Conservation (phyloP, 2,329 filamentous ascomycete species). For the Penicillium thymicola region DNA sequence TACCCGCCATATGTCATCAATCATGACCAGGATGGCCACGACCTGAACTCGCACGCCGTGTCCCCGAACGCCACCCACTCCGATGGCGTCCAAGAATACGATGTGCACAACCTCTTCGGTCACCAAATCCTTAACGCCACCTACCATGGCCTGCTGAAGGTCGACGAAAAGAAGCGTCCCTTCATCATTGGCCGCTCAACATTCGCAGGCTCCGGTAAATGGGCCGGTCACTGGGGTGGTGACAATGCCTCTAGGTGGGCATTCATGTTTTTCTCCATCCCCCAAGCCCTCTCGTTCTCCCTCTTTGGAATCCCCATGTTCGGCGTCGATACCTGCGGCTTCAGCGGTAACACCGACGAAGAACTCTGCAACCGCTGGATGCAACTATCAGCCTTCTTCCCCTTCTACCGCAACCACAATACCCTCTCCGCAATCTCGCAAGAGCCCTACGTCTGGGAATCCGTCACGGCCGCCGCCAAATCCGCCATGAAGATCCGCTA, state of each 20-base stretch:
- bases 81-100: slow-evolving; percentile 72
- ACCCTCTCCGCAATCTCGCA: slow-evolving; percentile 58
- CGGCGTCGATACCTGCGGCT: slow-evolving; percentile 67
- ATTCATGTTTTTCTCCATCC: slow-evolving; percentile 73
- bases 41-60: slow-evolving; percentile 69
- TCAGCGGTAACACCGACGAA: slow-evolving; percentile 63
- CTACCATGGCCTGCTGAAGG: slow-evolving; percentile 63
- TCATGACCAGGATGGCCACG: slow-evolving; percentile 61
- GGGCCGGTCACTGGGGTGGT: slow-evolving; percentile 78
- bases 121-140: slow-evolving; percentile 74
- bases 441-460: slow-evolving; percentile 69
- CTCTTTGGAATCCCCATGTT: slow-evolving; percentile 78
- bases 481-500: slow-evolving; percentile 69
- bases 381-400: slow-evolving; percentile 70
- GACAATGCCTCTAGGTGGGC: slow-evolving; percentile 70
- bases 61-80: slow-evolving; percentile 74
- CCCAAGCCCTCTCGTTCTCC: slow-evolving; percentile 71
- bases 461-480: slow-evolving; percentile 62
- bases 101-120: slow-evolving; percentile 77
- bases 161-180: slow-evolving; percentile 67
- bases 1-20: slow-evolving; percentile 75
- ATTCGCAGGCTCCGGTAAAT: slow-evolving; percentile 72
- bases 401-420: slow-evolving; percentile 78
- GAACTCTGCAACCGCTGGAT: slow-evolving; percentile 74
- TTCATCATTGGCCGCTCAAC: slow-evolving; percentile 83